Evolutionary conservation across 2,329 filamentous ascomycete genomes (phyloP), one percentile per base, ranked within the genome.

Genomic region (Pseudogymnoascus sp.): DNA sequence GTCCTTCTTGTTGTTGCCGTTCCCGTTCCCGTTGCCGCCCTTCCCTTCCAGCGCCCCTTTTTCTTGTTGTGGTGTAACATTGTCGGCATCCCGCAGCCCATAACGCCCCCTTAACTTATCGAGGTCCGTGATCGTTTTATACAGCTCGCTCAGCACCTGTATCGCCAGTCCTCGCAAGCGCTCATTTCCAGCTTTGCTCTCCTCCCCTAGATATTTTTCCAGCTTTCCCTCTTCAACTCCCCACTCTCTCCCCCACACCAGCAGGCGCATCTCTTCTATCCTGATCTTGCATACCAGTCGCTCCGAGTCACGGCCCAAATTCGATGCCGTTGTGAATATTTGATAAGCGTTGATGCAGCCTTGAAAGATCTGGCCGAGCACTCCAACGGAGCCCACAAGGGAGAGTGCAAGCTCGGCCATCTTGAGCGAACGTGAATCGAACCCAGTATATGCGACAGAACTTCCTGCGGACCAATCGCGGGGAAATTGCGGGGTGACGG

Each of bases 161-260:
- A 72, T 71, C 10, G 78, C 78, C 65, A 80, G 66, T 19, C 65
- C 64, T 60, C 74, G 70, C 68, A 80, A 69, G 38, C 65, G 61
- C 55, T 66, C 66, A 63, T 68, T 69, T 3, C 68, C 68, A n/a
- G 74, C 73, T 59, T 75, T 75, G 58, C 70, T 69, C 39, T 72
- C 74, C 37, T 70, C 70, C 62, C 72, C 69, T 7, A 79, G 71
- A 63, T 78, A 76, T 35, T 73, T 74, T 68, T 80, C 78, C 1
- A 80, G 70, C 59, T 66, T 71, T 4, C 78, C 78, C 69, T 80
- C 78, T 8, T 75, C 72, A 35, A 80, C 77, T 23, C 78, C 78
- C 78, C 78, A 80, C 65, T 79, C 76, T 33, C 78, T 69, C 16
- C 78, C 78, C 78, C 78, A 80, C 63, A 79, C 76, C 31, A 77